These are phyloP conservation scores for Eimeria necatrix DNA, from an alignment of 169 alveolate species.

Conservation along the genomic window DNA sequence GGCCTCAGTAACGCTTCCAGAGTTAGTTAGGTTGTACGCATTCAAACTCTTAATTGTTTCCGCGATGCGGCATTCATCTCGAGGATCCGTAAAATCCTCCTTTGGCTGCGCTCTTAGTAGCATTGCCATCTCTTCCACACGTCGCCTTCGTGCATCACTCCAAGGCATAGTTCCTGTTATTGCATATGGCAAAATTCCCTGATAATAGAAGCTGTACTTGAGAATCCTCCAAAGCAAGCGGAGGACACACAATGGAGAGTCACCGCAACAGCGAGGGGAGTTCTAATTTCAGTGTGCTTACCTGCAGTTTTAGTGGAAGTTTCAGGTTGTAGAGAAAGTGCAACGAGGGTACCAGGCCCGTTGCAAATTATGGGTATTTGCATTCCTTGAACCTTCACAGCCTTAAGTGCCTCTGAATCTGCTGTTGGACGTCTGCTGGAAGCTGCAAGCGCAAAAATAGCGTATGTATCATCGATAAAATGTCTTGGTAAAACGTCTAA, in stretches of 20 bases:
- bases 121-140: slow-evolving; percentile 41
- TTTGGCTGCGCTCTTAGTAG: slow-evolving; percentile 56
- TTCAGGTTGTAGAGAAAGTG: slow-evolving; percentile 24
- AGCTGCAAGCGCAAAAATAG: not conserved
- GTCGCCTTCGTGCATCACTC: slow-evolving; percentile 53
- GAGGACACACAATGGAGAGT: too few relatives aligned
- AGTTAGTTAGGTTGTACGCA: slow-evolving; percentile 48
- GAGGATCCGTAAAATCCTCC: slow-evolving; percentile 42
- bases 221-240: not conserved
- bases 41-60: slow-evolving; percentile 39
- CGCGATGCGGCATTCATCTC: slow-evolving; percentile 40
- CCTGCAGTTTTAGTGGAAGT: slow-evolving; percentile 29
- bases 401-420: not conserved
- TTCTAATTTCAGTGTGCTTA: not conserved
- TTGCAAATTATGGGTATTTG: slow-evolving; percentile 5
- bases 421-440: slow-evolving; percentile 58
- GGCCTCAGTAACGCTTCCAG: slow-evolving; percentile 55
- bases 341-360: slow-evolving; percentile 51
- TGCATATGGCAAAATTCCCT: not conserved
- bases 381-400: not conserved
- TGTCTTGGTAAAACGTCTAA: not conserved
- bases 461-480: not conserved
- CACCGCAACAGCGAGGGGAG: too few relatives aligned
- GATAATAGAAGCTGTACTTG: not conserved
- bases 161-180: slow-evolving; percentile 24